Percentiles rank a stretch among this genome's conserved stretches.
phyloP scores from a whole-genome alignment of 2,329 filamentous ascomycete genomes.

The Cyphellophora europaea region DNA sequence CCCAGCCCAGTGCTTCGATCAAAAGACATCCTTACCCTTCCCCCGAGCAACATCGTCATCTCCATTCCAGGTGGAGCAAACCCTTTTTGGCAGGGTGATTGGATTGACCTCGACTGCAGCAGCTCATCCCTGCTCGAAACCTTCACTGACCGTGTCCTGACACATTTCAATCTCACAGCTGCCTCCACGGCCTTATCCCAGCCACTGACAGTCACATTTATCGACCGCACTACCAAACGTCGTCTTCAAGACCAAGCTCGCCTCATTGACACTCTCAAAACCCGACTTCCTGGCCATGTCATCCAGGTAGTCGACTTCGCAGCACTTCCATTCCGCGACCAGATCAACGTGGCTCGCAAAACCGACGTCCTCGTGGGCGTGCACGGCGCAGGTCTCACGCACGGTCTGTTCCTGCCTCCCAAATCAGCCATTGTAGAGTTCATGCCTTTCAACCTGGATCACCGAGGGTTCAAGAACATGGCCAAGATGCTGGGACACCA shows the following conservation, averaged over 20 bases:
- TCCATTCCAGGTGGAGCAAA: conserved; percentile 33
- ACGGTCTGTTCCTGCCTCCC: conserved; percentile 23
- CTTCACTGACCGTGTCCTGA: conserved; percentile 25
- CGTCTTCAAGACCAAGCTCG: conserved; percentile 21
- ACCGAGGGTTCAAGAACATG: conserved; percentile 34
- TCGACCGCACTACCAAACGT: conserved; percentile 26
- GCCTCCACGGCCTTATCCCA: background rate
- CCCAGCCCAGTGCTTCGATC: background rate
- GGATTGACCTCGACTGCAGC: conserved; percentile 24
- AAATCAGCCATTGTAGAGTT: no score
- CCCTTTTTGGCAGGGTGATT: conserved; percentile 35
- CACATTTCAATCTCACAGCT: conserved; percentile 20
- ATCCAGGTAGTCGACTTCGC: conserved; percentile 30
- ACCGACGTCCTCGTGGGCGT: conserved; percentile 36
- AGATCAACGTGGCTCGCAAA: conserved; percentile 25
- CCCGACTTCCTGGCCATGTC: conserved; percentile 19
- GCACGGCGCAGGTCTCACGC: conserved; percentile 39
- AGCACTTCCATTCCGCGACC: conserved; percentile 27
- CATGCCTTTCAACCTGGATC: no score
- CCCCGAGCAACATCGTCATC: conserved; percentile 26
- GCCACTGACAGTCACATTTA: conserved; percentile 25
- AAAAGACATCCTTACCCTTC: background rate
- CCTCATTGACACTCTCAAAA: conserved; percentile 21
- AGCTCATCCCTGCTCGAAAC: conserved; percentile 23
- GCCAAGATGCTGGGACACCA: conserved; percentile 27